These are phyloP conservation scores for Millerozyma miso DNA, from an alignment of 805 yeast genomes.

Conservation along the genomic window DNA sequence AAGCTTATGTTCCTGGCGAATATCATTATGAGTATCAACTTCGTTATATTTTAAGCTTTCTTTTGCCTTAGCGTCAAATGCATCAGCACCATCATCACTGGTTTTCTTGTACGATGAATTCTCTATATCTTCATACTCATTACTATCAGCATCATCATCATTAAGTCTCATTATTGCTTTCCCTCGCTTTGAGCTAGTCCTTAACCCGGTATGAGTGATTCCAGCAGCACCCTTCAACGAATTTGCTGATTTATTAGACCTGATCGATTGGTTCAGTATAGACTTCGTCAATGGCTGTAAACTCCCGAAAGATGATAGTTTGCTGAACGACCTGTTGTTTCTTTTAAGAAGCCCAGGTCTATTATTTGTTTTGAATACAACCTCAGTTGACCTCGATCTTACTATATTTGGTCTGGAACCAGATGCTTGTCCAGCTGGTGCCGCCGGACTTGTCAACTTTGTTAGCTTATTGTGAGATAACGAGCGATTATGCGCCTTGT, in stretches of 20 bases:
- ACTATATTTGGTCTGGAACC: constrained; percentile 26
- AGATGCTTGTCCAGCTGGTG: constrained; percentile 1
- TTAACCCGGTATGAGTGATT: constrained; percentile 24
- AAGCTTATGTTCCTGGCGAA: neutral
- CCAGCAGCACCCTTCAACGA: constrained; percentile 29
- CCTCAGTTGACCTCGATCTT: constrained; percentile 41
- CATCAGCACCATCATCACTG: constrained; percentile 9
- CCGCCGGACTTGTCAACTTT: constrained; percentile 7
- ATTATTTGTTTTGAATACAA: constrained; percentile 21
- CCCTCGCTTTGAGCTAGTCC: constrained; percentile 33
- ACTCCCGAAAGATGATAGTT: constrained; percentile 20
- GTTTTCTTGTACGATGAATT: constrained; percentile 9
- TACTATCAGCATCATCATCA: constrained; percentile 28
- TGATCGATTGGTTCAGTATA: constrained; percentile 24
- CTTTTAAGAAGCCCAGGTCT: constrained; percentile 22
- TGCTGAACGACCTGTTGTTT: constrained; percentile 35
- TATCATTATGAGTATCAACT: neutral
- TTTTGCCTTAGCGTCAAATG: neutral
- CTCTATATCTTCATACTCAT: constrained; percentile 34
- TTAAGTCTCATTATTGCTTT: constrained; percentile 37
- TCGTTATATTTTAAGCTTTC: neutral
- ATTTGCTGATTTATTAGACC: constrained; percentile 27
- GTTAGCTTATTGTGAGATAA: constrained; percentile 23
- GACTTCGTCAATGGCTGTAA: constrained; percentile 37
- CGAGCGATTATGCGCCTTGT: constrained; percentile 20